Percentiles rank a stretch among this genome's conserved stretches.
Evolutionary conservation across 1,139 yeast genomes (phyloP).

Genomic region (Pichia sp.): DNA sequence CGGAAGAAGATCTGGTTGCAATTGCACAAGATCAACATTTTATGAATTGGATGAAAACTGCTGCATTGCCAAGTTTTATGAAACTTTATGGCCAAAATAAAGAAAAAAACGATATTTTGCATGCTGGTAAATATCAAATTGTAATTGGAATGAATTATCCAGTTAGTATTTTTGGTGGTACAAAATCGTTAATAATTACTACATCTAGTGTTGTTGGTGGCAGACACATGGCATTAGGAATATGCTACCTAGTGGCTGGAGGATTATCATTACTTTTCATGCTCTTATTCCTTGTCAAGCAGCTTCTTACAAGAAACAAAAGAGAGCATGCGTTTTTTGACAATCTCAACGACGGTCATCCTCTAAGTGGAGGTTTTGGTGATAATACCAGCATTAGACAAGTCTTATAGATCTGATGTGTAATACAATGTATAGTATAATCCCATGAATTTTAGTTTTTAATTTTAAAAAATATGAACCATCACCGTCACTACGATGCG

Average conservation of each 20-base stretch:
- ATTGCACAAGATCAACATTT: conserved; percentile 49
- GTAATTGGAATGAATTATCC: conserved; percentile 65
- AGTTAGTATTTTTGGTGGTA: conserved; percentile 60
- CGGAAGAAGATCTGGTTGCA: conserved; percentile 56
- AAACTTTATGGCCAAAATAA: conserved; percentile 59
- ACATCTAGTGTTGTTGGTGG: conserved; percentile 70
- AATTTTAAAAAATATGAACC: too few species aligned
- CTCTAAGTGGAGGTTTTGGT: too few species aligned
- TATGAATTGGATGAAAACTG: conserved; percentile 85
- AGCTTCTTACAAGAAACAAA: conserved; percentile 38
- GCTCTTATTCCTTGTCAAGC: conserved; percentile 39
- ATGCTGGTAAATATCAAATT: conserved; percentile 55
- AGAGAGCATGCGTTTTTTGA: conserved; percentile 27
- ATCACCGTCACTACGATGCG: too few species aligned
- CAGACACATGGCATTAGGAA: conserved; percentile 58
- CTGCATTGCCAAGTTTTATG: conserved; percentile 65
- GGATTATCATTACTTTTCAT: conserved; percentile 39
- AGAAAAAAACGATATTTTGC: conserved; percentile 34
- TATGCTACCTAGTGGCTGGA: conserved; percentile 62
- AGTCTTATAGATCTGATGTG: conserved; percentile 1
- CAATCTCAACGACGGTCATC: conserved; percentile 18
- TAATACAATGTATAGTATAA: background rate
- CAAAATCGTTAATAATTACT: conserved; percentile 59
- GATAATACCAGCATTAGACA: conserved; percentile 7
- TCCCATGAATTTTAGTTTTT: too few species aligned